Evolutionary conservation across 129 eudicot species (phyloP).

Genomic region (Chrysanthemum seticuspe): DNA sequence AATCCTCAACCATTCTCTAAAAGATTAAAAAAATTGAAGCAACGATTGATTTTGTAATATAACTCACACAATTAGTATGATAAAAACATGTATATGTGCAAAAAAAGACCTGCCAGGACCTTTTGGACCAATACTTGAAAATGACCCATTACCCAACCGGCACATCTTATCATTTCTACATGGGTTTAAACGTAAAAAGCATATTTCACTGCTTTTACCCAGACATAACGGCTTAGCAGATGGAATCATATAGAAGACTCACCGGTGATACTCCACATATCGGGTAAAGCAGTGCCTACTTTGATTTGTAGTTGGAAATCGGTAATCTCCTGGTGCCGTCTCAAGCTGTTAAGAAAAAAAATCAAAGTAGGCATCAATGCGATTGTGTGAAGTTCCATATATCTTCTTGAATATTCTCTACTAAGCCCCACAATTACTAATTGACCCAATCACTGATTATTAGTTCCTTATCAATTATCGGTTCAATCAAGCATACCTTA

Average conservation of each 20-base stretch:
- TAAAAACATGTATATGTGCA: too few species aligned
- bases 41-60: too few species aligned
- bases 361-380: neutral
- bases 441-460: neutral
- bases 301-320: slow-evolving; percentile 94
- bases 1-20: too few species aligned
- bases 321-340: slow-evolving; percentile 93
- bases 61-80: too few species aligned
- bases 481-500: slow-evolving; percentile 45
- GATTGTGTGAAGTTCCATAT: neutral
- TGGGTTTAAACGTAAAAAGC: too few species aligned
- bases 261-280: slow-evolving; percentile 88
- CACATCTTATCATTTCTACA: too few species aligned
- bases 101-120: too few species aligned
- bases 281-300: slow-evolving; percentile 93
- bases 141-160: too few species aligned
- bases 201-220: too few species aligned
- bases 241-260: slow-evolving; percentile 19
- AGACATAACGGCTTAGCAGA: neutral
- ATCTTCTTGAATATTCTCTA: too few species aligned
- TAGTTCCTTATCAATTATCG: neutral
- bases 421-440: neutral
- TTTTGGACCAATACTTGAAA: too few species aligned
- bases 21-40: too few species aligned
- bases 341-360: slow-evolving; percentile 57